Conservation (phyloP, 768 basidiomycete species). For the Calocera viscosa region DNA sequence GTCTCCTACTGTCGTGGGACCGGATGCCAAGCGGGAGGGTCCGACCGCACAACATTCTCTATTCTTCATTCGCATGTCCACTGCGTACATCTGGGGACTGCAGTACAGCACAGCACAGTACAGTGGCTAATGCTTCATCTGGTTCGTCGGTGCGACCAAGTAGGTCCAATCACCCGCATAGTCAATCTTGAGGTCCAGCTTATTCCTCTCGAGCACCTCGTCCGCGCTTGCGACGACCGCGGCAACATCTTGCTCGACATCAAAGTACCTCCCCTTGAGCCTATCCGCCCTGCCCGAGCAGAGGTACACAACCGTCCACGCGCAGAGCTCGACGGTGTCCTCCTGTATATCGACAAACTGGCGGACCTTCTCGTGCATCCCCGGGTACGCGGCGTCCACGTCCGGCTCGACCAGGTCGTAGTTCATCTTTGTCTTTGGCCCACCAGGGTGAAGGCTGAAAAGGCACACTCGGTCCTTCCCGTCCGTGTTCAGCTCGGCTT, state of each 20-base stretch:
- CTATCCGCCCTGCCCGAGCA: background rate
- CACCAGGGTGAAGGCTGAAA: background rate
- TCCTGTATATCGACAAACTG: conserved; percentile 3
- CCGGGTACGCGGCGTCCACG: conserved; percentile 6
- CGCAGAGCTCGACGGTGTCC: conserved; percentile 4
- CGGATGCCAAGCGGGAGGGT: too few species aligned
- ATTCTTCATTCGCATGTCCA: too few species aligned
- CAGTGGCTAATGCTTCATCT: background rate
- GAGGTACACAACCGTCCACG: conserved; percentile 1
- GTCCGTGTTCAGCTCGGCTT: background rate
- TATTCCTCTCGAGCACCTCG: background rate
- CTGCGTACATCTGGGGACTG: too few species aligned
- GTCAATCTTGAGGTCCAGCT: background rate
- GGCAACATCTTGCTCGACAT: background rate
- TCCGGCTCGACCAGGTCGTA: background rate
- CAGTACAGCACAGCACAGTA: background rate
- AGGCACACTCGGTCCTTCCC: background rate
- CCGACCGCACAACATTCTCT: too few species aligned
- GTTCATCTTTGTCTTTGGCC: conserved; percentile 7
- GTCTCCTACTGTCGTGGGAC: too few species aligned
- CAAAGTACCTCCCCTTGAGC: background rate
- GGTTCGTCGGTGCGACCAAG: background rate
- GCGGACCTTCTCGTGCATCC: background rate
- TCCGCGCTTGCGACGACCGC: background rate
- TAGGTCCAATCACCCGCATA: background rate